Evolutionary conservation across 306 rosid species (phyloP).

Genomic region (Gynostemma pentaphyllum): DNA sequence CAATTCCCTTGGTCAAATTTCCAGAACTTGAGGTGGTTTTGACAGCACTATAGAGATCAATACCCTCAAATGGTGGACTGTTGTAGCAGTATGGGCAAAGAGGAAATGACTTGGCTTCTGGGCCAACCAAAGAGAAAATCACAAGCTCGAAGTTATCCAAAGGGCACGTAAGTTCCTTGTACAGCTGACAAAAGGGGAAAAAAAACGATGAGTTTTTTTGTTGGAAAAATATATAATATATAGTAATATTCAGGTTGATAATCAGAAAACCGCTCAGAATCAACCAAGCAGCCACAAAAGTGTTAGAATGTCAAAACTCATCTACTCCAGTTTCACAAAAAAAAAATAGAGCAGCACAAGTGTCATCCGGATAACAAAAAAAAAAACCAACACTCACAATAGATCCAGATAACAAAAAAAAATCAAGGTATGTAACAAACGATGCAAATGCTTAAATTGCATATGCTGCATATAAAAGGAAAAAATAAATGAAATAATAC

Average conservation of each 20-base stretch:
- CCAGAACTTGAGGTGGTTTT: constrained; percentile 38
- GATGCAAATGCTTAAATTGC: neutral
- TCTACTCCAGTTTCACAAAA: neutral
- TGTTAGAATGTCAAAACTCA: neutral
- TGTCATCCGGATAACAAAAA: no score
- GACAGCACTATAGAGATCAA: constrained; percentile 43
- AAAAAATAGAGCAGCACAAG: no score
- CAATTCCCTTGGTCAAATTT: constrained; percentile 78
- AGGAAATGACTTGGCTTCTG: constrained; percentile 84
- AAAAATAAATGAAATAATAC: neutral
- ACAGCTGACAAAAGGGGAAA: constrained; percentile 43
- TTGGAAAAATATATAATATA: neutral
- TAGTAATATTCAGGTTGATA: neutral
- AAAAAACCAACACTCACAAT: neutral
- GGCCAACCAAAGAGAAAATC: constrained; percentile 71
- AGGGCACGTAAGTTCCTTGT: constrained; percentile 86
- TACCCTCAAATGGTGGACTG: constrained; percentile 95
- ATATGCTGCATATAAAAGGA: neutral
- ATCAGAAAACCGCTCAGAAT: neutral
- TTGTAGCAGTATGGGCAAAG: constrained; percentile 94
- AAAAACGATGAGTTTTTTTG: neutral
- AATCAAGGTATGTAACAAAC: neutral
- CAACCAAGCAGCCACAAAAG: neutral
- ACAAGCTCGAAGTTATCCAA: constrained; percentile 89
- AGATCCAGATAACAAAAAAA: neutral